Conservation (phyloP, 2,329 filamentous ascomycete species). For the Cordyceps javanica region DNA sequence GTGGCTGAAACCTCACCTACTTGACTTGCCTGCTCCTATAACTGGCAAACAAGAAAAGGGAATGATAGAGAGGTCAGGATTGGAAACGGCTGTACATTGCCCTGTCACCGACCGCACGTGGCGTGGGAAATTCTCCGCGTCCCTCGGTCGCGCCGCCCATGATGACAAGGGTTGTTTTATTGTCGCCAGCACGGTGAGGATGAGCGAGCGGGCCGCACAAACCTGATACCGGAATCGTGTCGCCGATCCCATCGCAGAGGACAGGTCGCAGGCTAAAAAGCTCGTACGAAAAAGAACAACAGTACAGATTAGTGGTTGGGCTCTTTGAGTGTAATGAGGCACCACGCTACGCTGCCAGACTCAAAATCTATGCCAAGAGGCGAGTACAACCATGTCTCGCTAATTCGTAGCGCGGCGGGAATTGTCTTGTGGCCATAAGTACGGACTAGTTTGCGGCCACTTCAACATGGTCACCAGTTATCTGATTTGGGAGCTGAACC, state of each 20-base stretch:
- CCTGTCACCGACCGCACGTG: not conserved
- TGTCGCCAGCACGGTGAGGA: slow-evolving; percentile 2
- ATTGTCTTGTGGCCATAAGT: too few relatives aligned
- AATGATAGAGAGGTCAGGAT: not conserved
- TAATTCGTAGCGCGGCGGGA: too few relatives aligned
- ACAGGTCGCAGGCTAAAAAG: not conserved
- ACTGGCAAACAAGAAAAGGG: not conserved
- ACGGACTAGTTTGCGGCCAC: not conserved
- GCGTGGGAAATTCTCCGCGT: not conserved
- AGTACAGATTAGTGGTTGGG: too few relatives aligned
- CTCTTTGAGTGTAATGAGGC: too few relatives aligned
- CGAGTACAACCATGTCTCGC: too few relatives aligned
- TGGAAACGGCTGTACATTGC: too few relatives aligned
- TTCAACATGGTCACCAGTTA: not conserved
- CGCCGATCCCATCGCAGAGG: not conserved
- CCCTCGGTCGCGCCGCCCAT: not conserved
- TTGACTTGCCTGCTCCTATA: not conserved
- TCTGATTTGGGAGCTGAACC: not conserved
- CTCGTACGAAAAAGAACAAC: not conserved
- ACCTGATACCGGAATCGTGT: not conserved
- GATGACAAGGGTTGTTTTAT: slow-evolving; percentile 1
- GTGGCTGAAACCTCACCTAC: not conserved
- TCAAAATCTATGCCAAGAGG: too few relatives aligned
- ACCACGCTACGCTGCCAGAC: not conserved
- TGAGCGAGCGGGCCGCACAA: not conserved